Conservation (phyloP, 176 grass and related monocot species). For the Guadua angustifolia region DNA sequence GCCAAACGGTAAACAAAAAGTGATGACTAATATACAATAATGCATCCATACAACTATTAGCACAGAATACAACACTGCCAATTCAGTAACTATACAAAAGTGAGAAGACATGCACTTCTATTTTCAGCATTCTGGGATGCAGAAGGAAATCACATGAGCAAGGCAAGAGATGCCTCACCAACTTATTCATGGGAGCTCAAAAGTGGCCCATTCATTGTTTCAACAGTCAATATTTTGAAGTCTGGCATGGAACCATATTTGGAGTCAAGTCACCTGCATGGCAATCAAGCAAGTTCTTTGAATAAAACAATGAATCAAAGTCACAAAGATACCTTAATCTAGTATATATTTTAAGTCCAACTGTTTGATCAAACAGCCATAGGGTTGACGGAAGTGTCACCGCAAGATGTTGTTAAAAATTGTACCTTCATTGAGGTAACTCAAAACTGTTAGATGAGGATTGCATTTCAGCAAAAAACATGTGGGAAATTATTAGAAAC, state of each 20-base stretch:
- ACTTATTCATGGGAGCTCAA: conserved; percentile 23
- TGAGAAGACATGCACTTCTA: no score
- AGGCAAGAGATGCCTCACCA: no score
- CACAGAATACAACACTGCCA: no score
- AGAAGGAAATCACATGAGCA: no score
- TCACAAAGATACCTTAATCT: neutral
- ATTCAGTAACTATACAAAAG: no score
- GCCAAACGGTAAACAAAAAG: no score
- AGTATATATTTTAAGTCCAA: neutral
- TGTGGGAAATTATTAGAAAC: neutral
- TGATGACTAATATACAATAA: no score
- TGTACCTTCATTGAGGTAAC: neutral
- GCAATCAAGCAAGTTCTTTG: conserved; percentile 2
- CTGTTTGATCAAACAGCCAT: conserved; percentile 14
- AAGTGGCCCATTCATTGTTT: conserved; percentile 25
- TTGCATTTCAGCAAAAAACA: neutral
- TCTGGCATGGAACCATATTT: neutral
- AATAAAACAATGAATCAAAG: neutral
- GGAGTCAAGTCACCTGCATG: conserved; percentile 37
- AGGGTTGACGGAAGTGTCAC: neutral
- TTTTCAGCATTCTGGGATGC: no score
- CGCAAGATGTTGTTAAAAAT: neutral
- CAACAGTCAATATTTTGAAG: neutral
- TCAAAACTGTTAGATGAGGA: neutral
- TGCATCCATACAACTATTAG: no score